Evolutionary conservation across 2,329 filamentous ascomycete genomes (phyloP).

Genomic region (Aspergillus fructus): DNA sequence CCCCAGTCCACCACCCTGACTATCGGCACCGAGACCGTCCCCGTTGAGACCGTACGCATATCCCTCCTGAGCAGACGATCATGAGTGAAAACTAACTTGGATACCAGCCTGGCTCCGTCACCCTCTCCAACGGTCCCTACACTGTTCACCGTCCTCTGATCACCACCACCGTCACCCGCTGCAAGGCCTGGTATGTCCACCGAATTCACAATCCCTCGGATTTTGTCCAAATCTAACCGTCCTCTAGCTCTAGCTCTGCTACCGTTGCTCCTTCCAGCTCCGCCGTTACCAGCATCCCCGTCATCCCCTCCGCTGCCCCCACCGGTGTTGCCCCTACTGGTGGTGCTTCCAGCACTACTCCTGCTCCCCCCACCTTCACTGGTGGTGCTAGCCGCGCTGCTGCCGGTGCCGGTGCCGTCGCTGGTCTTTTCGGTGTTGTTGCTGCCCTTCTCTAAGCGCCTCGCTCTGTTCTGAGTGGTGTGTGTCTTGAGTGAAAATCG

Average conservation of each 20-base stretch:
- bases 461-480: background rate
- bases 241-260: conserved; percentile 23
- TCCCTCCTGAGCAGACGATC: no score
- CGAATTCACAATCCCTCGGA: background rate
- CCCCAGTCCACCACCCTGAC: conserved; percentile 64
- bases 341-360: conserved; percentile 23
- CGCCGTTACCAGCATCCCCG: conserved; percentile 13
- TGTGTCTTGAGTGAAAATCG: background rate
- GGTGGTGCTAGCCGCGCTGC: conserved; percentile 53
- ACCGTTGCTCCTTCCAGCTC: conserved; percentile 14
- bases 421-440: conserved; percentile 53
- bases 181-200: conserved; percentile 40
- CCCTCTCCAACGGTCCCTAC: conserved; percentile 72
- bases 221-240: conserved; percentile 1
- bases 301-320: conserved; percentile 12
- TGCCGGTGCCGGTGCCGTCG: conserved; percentile 49
- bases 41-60: conserved; percentile 59
- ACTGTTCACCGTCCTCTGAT: conserved; percentile 56
- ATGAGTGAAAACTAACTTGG: background rate
- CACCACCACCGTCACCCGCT: conserved; percentile 54
- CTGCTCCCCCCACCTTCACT: conserved; percentile 43
- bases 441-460: conserved; percentile 45
- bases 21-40: conserved; percentile 67
- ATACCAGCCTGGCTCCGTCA: conserved; percentile 62
- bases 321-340: conserved; percentile 9